Conservation (phyloP, 805 yeast genomes). For the Lipomyces yamadae region DNA sequence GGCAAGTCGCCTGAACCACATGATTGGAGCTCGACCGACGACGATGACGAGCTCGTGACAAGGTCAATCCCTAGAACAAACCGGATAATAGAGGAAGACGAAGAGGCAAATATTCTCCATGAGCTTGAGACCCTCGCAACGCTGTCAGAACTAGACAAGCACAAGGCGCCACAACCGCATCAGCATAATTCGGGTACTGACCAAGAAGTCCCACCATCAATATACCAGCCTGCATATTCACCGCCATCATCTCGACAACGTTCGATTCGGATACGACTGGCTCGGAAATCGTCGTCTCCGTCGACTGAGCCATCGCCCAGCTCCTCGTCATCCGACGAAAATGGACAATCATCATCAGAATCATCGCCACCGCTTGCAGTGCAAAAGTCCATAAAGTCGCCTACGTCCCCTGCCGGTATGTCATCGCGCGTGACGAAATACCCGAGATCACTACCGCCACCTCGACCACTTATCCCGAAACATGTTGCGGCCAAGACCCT, state of each 20-base stretch:
- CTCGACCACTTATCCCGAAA: conserved; percentile 34
- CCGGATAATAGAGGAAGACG: conserved; percentile 23
- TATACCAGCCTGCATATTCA: conserved; percentile 18
- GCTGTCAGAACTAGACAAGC: conserved; percentile 5
- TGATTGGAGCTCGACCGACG: neutral
- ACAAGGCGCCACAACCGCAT: conserved; percentile 6
- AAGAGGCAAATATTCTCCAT: conserved; percentile 1
- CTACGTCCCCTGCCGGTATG: conserved; percentile 27
- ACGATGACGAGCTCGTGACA: neutral
- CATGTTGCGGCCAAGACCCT: conserved; percentile 59
- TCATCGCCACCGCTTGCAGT: conserved; percentile 9
- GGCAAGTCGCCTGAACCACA: neutral
- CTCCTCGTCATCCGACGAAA: conserved; percentile 8
- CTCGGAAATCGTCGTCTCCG: conserved; percentile 10
- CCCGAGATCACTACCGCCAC: conserved; percentile 30
- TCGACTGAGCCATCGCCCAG: conserved; percentile 1
- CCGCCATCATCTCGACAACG: conserved; percentile 14
- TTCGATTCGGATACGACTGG: conserved; percentile 22
- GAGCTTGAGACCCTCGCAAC: neutral
- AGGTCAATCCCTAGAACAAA: neutral
- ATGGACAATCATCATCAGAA: conserved; percentile 10
- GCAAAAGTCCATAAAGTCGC: conserved; percentile 27
- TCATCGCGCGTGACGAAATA: conserved; percentile 25
- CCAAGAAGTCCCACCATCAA: conserved; percentile 13
- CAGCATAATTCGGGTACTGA: conserved; percentile 17